These are phyloP conservation scores for Arachnopeziza araneosa DNA, from an alignment of 2,329 filamentous ascomycete species.

Conservation along the genomic window DNA sequence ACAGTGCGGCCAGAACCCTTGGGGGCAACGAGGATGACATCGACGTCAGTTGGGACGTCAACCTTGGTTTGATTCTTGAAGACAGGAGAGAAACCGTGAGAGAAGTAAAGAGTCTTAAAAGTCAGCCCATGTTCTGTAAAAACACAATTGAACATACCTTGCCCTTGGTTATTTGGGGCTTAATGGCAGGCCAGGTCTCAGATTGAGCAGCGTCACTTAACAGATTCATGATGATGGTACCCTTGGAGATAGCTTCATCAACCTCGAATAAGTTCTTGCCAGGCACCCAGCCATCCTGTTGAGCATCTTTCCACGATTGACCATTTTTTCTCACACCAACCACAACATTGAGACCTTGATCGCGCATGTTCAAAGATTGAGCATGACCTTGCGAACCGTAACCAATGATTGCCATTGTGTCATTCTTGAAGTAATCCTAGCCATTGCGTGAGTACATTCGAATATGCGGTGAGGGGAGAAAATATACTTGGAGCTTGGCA, in stretches of 20 bases:
- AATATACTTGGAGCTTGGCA: slow-evolving; percentile 91
- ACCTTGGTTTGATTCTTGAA: slow-evolving; percentile 99
- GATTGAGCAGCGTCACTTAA: slow-evolving; percentile 96
- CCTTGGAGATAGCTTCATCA: slow-evolving; percentile 88
- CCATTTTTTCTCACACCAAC: slow-evolving; percentile 98
- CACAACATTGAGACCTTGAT: slow-evolving; percentile 99
- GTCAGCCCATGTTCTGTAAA: slow-evolving; percentile 9
- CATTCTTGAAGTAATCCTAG: slow-evolving; percentile 99
- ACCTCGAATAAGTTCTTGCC: slow-evolving; percentile 99
- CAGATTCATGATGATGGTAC: slow-evolving; percentile 98
- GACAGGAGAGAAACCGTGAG: slow-evolving; percentile 99
- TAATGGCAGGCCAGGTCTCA: slow-evolving; percentile 97
- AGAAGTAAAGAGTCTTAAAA: slow-evolving; percentile 96
- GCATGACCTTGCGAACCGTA: slow-evolving; percentile 98
- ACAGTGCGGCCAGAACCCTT: slow-evolving; percentile 99
- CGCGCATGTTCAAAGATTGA: slow-evolving; percentile 98
- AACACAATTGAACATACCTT: slow-evolving; percentile 59
- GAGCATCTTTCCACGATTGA: slow-evolving; percentile 95
- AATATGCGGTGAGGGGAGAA: slow-evolving; percentile 15
- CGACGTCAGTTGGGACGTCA: slow-evolving; percentile 89
- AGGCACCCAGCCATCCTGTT: slow-evolving; percentile 95
- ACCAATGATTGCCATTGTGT: slow-evolving; percentile 97
- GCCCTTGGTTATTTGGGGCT: slow-evolving; percentile 96
- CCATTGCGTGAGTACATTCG: slow-evolving; percentile 18
- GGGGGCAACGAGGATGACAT: slow-evolving; percentile 98